phyloP scores from a whole-genome alignment of 768 basidiomycete species.

The Calocybe cyanea region DNA sequence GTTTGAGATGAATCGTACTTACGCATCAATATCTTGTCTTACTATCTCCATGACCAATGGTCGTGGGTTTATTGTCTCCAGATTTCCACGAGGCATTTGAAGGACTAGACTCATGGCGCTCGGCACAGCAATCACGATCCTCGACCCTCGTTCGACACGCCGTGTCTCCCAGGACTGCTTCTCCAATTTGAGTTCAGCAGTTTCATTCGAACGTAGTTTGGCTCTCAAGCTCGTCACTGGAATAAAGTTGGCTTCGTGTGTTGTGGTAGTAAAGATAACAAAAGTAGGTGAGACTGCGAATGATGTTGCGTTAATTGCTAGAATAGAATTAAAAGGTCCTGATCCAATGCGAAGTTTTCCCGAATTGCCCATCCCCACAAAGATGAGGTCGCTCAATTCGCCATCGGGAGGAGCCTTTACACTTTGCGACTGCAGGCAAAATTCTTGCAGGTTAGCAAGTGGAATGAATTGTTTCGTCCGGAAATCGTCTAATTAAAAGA shows the following conservation, averaged over 20 bases:
- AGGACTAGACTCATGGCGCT: constrained; percentile 86
- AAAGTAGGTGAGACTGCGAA: constrained; percentile 72
- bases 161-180: constrained; percentile 58
- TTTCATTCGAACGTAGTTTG: constrained; percentile 22
- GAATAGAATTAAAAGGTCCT: constrained; percentile 23
- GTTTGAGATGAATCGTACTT: constrained; percentile 22
- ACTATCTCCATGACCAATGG: constrained; percentile 88
- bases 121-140: constrained; percentile 85
- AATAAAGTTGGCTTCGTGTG: constrained; percentile 78
- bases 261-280: constrained; percentile 78
- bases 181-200: constrained; percentile 23
- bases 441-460: constrained; percentile 49
- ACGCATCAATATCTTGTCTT: constrained; percentile 71
- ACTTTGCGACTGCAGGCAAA: constrained; percentile 48
- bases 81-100: constrained; percentile 96
- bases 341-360: constrained; percentile 61
- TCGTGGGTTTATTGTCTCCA: constrained; percentile 93
- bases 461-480: constrained; percentile 18
- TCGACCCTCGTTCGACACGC: constrained; percentile 83
- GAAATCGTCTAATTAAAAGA: constrained; percentile 12
- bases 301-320: constrained; percentile 63
- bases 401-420: constrained; percentile 18
- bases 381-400: constrained; percentile 24
- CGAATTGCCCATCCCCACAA: constrained; percentile 61
- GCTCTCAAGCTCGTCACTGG: constrained; percentile 38